Conservation (phyloP, 176 grass and related monocot genomes). For the Oryza punctata region DNA sequence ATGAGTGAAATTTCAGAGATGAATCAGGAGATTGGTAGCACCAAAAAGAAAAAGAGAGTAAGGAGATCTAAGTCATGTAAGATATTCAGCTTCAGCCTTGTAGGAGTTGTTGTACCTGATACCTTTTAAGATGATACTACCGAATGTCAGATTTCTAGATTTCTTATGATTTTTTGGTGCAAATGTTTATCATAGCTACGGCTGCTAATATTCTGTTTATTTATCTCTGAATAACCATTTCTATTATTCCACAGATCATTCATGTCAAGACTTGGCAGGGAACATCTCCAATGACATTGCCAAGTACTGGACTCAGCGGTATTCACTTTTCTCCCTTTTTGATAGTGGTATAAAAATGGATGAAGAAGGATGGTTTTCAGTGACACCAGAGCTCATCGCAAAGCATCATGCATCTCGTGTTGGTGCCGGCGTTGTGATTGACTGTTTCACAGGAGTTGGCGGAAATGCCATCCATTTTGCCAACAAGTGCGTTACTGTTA, state of each 20-base stretch:
- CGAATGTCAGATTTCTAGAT: constrained; percentile 17
- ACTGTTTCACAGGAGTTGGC: constrained; percentile 90
- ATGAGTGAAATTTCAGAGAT: constrained; percentile 35
- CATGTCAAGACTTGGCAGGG: constrained; percentile 40
- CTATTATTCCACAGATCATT: constrained; percentile 41
- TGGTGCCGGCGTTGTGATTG: constrained; percentile 54
- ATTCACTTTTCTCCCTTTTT: constrained; percentile 87
- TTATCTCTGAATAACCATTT: constrained; percentile 30
- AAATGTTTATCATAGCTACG: constrained; percentile 6
- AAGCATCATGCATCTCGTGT: constrained; percentile 88
- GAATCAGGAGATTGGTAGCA: constrained; percentile 35
- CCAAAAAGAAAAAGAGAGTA: constrained; percentile 77
- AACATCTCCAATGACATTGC: constrained; percentile 51
- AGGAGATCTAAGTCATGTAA: constrained; percentile 74
- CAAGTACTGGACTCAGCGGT: constrained; percentile 95
- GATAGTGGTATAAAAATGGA: constrained; percentile 93
- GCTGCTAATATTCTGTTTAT: background rate
- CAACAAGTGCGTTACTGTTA: constrained; percentile 52
- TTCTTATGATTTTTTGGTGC: background rate
- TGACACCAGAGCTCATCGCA: constrained; percentile 87
- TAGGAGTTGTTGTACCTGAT: constrained; percentile 24
- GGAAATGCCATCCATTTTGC: constrained; percentile 99
- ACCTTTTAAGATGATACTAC: constrained; percentile 26
- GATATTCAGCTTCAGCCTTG: constrained; percentile 40
- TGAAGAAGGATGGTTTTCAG: constrained; percentile 98